Percentiles rank a stretch among this genome's conserved stretches.
Evolutionary conservation across 768 basidiomycete species (phyloP).

Genomic region (Dacryopinax spathularia): DNA sequence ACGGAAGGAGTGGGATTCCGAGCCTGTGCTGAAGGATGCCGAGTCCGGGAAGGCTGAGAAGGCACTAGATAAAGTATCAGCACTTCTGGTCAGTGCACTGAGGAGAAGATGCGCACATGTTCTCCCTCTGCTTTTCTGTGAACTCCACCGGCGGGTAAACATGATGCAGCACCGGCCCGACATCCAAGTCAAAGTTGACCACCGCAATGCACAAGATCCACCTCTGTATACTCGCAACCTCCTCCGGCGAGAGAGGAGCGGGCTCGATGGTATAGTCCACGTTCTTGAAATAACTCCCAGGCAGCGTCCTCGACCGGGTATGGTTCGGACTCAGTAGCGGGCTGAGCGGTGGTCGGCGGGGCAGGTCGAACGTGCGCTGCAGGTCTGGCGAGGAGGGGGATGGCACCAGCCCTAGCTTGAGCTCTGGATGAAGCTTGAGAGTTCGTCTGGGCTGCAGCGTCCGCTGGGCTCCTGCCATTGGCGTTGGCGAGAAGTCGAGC

Average conservation of each 20-base stretch:
- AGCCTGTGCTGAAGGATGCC: slow-evolving; percentile 67
- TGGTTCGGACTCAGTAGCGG: neutral
- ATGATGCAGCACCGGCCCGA: slow-evolving; percentile 63
- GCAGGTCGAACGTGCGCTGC: neutral
- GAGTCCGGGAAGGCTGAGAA: slow-evolving; percentile 91
- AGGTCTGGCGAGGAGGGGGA: neutral
- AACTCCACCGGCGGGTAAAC: slow-evolving; percentile 55
- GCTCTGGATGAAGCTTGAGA: neutral
- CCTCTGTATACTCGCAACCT: slow-evolving; percentile 37
- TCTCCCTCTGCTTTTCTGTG: slow-evolving; percentile 55
- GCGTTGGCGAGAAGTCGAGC: neutral
- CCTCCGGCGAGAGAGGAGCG: slow-evolving; percentile 32
- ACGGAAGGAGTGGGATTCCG: slow-evolving; percentile 74
- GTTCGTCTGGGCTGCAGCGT: neutral
- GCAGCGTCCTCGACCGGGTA: neutral
- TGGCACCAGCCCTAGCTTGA: neutral
- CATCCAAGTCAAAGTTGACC: slow-evolving; percentile 79
- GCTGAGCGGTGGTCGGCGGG: neutral
- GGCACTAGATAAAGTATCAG: slow-evolving; percentile 37
- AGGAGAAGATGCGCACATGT: slow-evolving; percentile 46
- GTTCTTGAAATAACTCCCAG: neutral
- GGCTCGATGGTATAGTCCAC: neutral
- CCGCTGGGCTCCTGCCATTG: neutral
- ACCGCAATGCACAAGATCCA: slow-evolving; percentile 59
- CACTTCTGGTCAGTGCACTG: neutral